phyloP scores from a whole-genome alignment of 1,139 yeast genomes.

The Geotrichum citri-aurantii region DNA sequence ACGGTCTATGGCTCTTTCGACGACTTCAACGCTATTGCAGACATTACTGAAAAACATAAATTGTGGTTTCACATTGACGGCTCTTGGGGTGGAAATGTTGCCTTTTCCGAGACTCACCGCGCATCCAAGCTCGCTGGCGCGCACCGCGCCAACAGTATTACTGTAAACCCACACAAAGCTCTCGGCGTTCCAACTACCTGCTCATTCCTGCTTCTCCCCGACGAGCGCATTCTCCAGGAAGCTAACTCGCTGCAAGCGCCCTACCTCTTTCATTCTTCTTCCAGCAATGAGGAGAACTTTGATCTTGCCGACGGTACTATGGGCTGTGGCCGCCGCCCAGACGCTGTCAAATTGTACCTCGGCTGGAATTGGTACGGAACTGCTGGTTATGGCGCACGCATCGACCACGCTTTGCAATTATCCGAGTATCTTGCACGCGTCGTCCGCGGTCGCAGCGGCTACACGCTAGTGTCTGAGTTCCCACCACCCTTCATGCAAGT shows the following conservation, averaged over 20 bases:
- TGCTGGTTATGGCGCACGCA: constrained; percentile 46
- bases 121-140: constrained; percentile 49
- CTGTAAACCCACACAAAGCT: constrained; percentile 85
- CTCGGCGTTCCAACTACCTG: constrained; percentile 88
- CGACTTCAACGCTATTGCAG: constrained; percentile 52
- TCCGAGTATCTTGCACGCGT: constrained; percentile 54
- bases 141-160: constrained; percentile 67
- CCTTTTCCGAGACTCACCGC: constrained; percentile 52
- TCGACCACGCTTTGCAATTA: constrained; percentile 67
- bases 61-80: constrained; percentile 85
- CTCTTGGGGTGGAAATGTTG: constrained; percentile 86
- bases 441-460: constrained; percentile 37
- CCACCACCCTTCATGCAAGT: constrained; percentile 80
- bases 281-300: constrained; percentile 50
- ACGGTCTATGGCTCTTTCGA: constrained; percentile 86
- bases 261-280: constrained; percentile 65
- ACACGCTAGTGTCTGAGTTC: constrained; percentile 48
- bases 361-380: constrained; percentile 80
- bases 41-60: constrained; percentile 48
- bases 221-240: constrained; percentile 56
- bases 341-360: constrained; percentile 69
- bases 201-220: constrained; percentile 69
- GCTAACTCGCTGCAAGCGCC: constrained; percentile 79
- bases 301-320: constrained; percentile 87
- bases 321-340: constrained; percentile 90